A percentile compares a stretch with the other conserved stretches of the same genome.
Evolutionary conservation across 495 filamentous ascomycete genomes (phyloP).

Genomic region (Saxophila tyrrhenica): DNA sequence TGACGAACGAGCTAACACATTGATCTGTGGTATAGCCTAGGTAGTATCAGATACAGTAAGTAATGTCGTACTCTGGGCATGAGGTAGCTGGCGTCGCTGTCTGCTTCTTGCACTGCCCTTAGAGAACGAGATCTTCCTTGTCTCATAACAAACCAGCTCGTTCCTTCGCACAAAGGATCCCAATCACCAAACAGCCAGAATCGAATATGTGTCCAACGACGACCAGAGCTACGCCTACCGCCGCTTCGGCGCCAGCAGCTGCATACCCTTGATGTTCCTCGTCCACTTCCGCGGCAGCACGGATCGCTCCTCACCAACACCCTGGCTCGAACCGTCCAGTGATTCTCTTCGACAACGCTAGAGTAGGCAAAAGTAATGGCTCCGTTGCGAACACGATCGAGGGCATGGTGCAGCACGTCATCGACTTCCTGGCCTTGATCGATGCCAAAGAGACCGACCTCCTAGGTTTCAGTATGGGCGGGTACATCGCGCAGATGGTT

Average conservation of each 20-base stretch:
- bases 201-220: neutral
- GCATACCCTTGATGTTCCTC: constrained; percentile 26
- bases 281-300: constrained; percentile 29
- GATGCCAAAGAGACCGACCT: constrained; percentile 21
- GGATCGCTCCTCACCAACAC: constrained; percentile 20
- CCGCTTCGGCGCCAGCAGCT: constrained; percentile 22
- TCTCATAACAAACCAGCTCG: too few species aligned
- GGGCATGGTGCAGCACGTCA: constrained; percentile 25
- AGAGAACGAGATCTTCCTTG: too few species aligned
- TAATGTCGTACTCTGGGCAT: too few species aligned
- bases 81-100: too few species aligned
- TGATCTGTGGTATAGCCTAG: too few species aligned
- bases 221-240: constrained; percentile 29
- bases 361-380: constrained; percentile 18
- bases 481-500: constrained; percentile 18
- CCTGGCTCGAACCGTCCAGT: constrained; percentile 15
- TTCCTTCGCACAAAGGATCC: too few species aligned
- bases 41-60: too few species aligned
- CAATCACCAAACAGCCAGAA: neutral
- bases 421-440: constrained; percentile 19
- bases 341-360: constrained; percentile 21
- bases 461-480: constrained; percentile 24
- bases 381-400: constrained; percentile 10
- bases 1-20: too few species aligned
- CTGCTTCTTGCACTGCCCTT: too few species aligned